Base-by-base conservation (phyloP, 768 basidiomycete species). In the Polyporus arcularius region DNA sequence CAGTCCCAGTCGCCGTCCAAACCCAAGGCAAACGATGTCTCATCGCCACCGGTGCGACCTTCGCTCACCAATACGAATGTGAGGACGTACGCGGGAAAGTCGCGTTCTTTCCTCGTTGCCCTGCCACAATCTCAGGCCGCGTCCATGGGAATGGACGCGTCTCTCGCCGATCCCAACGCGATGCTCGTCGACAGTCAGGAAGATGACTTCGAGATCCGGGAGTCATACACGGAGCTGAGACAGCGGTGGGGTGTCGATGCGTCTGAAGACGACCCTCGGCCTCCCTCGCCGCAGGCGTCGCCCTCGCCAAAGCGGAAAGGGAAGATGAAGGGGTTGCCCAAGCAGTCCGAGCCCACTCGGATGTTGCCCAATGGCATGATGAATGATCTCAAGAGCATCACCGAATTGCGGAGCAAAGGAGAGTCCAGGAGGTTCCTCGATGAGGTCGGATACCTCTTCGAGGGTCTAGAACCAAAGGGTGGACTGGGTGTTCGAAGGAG, bases 391-490 rank as follows among this genome's bases (percentile, higher is more conserved):
- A 89, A 88, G 73, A 91, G 89, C 60, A 90, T 93, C 46, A 88
- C 89, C 0, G 92, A 94, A 63, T 77, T 94, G 41, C 76, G 91
- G 57, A 89, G 83, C 68, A 90, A 90, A 70, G 92, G 92, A 12
- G 90, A 94, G 74, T 86, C 80, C 55, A 79, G 92, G 62, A 78
- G 90, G 15, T 94, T 94, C 68, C 72, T 92, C 45, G 92, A 94
- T 61, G 92, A 93, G 67, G 82, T 92, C 3, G 92, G 92, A 0
- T 94, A 93, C 73, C 73, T 94, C 4, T 89, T 93, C 62, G 92
- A 94, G 71, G 90, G 92, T 0, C 80, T 94, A 73, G 83, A 85
- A 30, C 65, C 72, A 10, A 76, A 76, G 15, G 81, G 79, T 15
- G 78, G 80, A 10, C 66, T 85, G 48, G 79, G 82, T 2, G 78